phyloP scores from a whole-genome alignment of 352 stramenopile genomes.

The Globisporangium canariense region DNA sequence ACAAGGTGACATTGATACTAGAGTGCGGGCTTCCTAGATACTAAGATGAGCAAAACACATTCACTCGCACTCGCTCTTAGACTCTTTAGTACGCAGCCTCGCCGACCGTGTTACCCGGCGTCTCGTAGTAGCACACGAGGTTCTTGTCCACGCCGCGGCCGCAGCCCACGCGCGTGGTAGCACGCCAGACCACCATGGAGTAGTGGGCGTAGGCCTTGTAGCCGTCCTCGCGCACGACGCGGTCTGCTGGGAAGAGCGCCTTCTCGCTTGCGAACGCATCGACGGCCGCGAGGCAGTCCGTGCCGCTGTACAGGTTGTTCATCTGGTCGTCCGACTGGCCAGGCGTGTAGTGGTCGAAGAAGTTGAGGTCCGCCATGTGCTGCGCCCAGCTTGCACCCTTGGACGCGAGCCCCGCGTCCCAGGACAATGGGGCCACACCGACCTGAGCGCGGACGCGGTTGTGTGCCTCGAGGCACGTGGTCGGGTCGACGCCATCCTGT shows the following conservation, averaged over 20 bases:
- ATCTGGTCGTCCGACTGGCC: constrained; percentile 14
- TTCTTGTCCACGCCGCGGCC: constrained; percentile 14
- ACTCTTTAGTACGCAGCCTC: constrained; percentile 10
- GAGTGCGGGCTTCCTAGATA: background rate
- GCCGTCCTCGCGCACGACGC: constrained; percentile 10
- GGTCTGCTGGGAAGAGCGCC: constrained; percentile 11
- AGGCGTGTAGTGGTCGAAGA: constrained; percentile 17
- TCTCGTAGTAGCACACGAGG: constrained; percentile 20
- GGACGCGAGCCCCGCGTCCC: constrained; percentile 9
- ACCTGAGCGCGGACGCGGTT: constrained; percentile 15
- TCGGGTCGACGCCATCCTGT: constrained; percentile 10
- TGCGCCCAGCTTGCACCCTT: constrained; percentile 13
- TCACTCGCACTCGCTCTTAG: background rate
- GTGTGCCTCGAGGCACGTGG: constrained; percentile 12
- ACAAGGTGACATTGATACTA: no score
- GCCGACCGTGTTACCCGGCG: constrained; percentile 14
- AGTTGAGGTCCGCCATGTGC: constrained; percentile 16
- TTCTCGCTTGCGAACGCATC: constrained; percentile 13
- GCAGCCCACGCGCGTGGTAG: constrained; percentile 17
- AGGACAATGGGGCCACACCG: constrained; percentile 9
- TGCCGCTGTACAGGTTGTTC: constrained; percentile 22
- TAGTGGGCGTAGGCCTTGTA: constrained; percentile 18
- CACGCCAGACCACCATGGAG: constrained; percentile 19
- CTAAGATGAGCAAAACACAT: background rate
- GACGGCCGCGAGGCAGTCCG: constrained; percentile 9